phyloP scores from a whole-genome alignment of 202 grass and related monocot species.

The Zoysia matrella region DNA sequence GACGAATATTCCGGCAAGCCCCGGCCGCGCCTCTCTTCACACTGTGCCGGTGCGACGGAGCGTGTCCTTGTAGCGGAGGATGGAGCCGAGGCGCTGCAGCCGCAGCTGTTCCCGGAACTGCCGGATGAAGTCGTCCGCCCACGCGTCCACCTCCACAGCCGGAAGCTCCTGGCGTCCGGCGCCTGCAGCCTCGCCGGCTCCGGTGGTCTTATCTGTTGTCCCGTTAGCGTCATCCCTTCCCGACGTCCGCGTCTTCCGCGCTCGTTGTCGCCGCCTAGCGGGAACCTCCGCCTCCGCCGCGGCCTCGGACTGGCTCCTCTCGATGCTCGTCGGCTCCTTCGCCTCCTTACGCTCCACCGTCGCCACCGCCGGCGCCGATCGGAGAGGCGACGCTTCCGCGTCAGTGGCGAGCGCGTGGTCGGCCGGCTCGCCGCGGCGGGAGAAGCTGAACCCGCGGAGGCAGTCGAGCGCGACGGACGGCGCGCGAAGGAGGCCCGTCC shows the following conservation, averaged over 20 bases:
- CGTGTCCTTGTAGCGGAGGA: constrained; percentile 26
- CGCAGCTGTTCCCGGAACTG: constrained; percentile 34
- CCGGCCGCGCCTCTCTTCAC: too few species aligned
- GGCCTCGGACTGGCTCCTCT: constrained; percentile 17
- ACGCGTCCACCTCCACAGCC: constrained; percentile 16
- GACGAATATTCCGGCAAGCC: background rate
- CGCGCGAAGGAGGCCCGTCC: background rate
- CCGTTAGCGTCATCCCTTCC: background rate
- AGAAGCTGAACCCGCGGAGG: constrained; percentile 1
- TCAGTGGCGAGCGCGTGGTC: background rate
- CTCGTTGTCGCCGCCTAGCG: background rate
- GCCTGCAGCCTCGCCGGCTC: background rate
- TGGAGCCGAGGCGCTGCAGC: constrained; percentile 30
- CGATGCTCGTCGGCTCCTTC: background rate
- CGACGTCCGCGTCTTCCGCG: background rate
- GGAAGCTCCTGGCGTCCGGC: background rate
- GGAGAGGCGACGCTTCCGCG: background rate
- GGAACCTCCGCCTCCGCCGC: background rate
- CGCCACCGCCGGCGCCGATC: too few species aligned
- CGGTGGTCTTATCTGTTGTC: too few species aligned
- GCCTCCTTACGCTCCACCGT: background rate
- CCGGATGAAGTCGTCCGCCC: constrained; percentile 34
- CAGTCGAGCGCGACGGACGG: background rate
- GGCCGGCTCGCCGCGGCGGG: background rate
- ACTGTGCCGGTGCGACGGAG: constrained; percentile 32